Conservation (phyloP, 2,329 filamentous ascomycete genomes). For the Microascus cirrosus region DNA sequence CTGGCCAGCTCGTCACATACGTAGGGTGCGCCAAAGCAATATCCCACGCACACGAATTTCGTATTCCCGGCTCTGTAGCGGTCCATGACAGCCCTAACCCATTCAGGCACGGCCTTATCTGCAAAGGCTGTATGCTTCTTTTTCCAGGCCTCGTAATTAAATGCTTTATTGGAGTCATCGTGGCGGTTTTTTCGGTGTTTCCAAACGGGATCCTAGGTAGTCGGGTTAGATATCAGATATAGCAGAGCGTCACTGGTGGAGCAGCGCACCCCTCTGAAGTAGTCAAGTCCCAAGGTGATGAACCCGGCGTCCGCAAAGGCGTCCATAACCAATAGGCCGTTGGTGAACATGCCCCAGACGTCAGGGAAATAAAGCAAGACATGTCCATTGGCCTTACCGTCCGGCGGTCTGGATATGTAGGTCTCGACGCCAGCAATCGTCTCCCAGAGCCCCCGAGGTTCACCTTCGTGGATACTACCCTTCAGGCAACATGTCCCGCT, state of each 20-base stretch:
- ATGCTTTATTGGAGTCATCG: neutral
- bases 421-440: neutral
- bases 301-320: neutral
- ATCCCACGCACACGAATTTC: neutral
- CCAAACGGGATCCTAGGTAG: neutral
- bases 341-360: neutral
- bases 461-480: neutral
- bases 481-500: neutral
- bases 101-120: neutral
- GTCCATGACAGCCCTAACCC: neutral
- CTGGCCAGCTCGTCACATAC: neutral
- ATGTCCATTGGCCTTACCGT: neutral
- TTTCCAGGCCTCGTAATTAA: neutral
- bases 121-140: neutral
- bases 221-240: neutral
- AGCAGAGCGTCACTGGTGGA: neutral
- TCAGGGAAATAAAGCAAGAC: neutral
- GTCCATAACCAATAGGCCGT: neutral
- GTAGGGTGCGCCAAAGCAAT: neutral
- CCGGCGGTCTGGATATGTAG: neutral
- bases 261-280: neutral
- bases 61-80: neutral
- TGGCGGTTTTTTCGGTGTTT: neutral
- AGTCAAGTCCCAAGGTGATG: neutral
- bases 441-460: neutral